Evolutionary conservation across 306 rosid genomes (phyloP).

Genomic region (Ammopiptanthus mongolicus): DNA sequence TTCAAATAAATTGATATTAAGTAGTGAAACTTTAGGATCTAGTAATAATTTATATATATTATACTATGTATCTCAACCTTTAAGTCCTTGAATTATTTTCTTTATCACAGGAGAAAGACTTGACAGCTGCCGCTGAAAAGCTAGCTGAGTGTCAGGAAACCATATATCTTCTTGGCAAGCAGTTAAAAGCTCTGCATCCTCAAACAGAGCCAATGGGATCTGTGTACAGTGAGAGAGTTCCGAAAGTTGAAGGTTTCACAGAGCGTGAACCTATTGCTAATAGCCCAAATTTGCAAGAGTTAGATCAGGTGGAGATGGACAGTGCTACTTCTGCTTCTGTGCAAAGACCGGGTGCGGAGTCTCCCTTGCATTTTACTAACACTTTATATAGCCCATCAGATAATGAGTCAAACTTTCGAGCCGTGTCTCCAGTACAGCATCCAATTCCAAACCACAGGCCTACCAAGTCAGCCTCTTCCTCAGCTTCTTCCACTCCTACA

Average conservation of each 20-base stretch:
- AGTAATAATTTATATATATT: not conserved
- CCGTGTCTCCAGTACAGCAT: conserved; percentile 47
- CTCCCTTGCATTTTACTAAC: conserved; percentile 49
- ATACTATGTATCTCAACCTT: not conserved
- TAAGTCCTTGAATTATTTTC: not conserved
- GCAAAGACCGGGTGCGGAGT: conserved; percentile 49
- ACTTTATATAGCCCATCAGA: conserved; percentile 61
- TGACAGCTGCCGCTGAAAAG: conserved; percentile 88
- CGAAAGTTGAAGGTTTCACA: conserved; percentile 38
- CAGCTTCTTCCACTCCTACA: conserved; percentile 68
- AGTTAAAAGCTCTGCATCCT: conserved; percentile 71
- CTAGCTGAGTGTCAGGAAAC: conserved; percentile 99
- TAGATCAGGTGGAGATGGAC: conserved; percentile 51
- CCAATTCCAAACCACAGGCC: conserved; percentile 54
- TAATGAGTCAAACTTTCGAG: conserved; percentile 41
- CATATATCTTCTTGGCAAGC: conserved; percentile 92
- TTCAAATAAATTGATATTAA: not conserved
- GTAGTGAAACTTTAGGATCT: not conserved
- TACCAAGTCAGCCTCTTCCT: conserved; percentile 64
- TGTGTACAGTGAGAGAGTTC: conserved; percentile 40
- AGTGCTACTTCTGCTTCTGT: conserved; percentile 39
- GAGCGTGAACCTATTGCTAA: conserved; percentile 51
- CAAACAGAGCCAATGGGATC: conserved; percentile 58
- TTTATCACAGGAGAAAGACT: conserved; percentile 68
- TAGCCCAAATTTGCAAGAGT: conserved; percentile 46